Base-by-base conservation (phyloP, 225 moss, liverwort and hornwort genomes). In the Climacium dendroides region DNA sequence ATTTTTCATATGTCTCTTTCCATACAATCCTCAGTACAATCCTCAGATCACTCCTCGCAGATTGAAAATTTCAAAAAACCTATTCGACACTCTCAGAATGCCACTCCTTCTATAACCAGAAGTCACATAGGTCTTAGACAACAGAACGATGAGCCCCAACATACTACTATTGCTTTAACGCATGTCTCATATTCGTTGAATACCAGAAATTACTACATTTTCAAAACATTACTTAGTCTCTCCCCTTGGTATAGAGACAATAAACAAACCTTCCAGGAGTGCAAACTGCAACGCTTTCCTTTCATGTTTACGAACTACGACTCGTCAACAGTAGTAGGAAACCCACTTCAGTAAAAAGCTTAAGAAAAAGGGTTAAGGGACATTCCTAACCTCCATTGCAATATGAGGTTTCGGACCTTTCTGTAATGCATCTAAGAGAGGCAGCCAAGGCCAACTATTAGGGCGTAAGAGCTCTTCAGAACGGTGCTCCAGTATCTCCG, bases 381-480 rank as follows among this genome's bases (percentile, higher is more conserved):
- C 53, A 83, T 78, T 88, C 39, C 92, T 89, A 76, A 99, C 98
- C 96, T 99, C 94, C 87, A 99, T 93, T 39, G 97, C 95, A 53
- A 97, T 89, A 79, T 94, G 93, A 67, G 97, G 95, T 89, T 96
- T 99, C 34, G 97, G 96, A 41, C 99, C 99, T 86, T 90, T 95
- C 85, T 99, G 97, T 91, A 99, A 90, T 15, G 99, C 99, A 63
- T 97, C 99, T 65, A 97, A 82, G 57, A 99, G 94, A 55, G 94
- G 94, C 80, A 99, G 77, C 99, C 99, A 99, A 52, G 99, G 99
- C 96, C 96, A 99, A 80, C 94, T 93, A 85, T 86, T 91, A 30
- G 94, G 88, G 13, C 89, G 91, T 39, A 94, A 85, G 30, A 93
- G 82, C 91, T 96, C 95, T 35, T 95, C 88, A 72, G 95, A 73